Evolutionary conservation across 345 rosid genomes (phyloP).

Genomic region (Moringa oleifera): DNA sequence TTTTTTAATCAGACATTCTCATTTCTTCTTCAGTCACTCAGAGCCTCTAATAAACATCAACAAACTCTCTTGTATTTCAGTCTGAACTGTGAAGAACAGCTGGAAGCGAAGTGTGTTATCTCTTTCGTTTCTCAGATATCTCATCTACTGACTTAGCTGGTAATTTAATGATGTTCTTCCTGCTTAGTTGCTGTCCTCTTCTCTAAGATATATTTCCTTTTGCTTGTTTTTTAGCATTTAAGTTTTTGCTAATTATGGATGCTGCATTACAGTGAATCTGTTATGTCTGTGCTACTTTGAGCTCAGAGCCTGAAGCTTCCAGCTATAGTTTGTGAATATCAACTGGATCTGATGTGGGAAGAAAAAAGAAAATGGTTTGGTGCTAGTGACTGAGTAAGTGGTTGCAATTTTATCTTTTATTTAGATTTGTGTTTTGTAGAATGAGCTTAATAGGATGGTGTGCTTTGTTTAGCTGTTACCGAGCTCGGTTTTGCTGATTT

Average conservation of each 20-base stretch:
- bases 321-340: no score
- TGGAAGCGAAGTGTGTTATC: neutral
- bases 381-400: neutral
- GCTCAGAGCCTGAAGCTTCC: neutral
- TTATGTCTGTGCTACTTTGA: slow-evolving; percentile 9
- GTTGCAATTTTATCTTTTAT: slow-evolving; percentile 11
- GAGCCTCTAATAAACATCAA: no score
- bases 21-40: no score
- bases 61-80: neutral
- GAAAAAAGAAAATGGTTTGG: no score
- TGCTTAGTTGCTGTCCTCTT: neutral
- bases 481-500: slow-evolving; percentile 4
- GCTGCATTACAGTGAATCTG: slow-evolving; percentile 5
- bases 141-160: neutral
- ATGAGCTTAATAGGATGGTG: neutral
- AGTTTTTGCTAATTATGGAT: neutral
- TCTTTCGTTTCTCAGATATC: neutral
- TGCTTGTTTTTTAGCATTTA: no score
- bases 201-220: neutral
- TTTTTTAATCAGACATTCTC: no score
- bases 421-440: neutral
- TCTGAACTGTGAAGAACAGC: neutral
- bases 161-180: no score
- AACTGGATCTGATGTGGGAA: neutral
- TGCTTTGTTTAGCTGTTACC: neutral